Base-by-base conservation (phyloP, 805 yeast species). In the fission yeast (Schizosaccharomyces pombe) region DNA sequence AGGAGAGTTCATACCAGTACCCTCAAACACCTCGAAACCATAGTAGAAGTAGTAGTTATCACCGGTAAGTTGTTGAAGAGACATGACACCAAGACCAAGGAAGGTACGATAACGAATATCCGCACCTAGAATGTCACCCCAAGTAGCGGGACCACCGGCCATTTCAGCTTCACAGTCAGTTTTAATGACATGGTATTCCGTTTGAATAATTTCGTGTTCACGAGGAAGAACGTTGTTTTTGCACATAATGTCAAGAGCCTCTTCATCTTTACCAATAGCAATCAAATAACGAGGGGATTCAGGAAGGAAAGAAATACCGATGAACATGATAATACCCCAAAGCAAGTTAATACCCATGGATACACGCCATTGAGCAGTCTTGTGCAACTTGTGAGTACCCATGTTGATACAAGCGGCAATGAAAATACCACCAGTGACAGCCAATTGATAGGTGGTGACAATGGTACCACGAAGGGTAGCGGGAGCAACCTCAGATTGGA, bases 1-100 rank as follows among this genome's bases (percentile, higher is more conserved):
- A 54, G 81, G 80, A 62, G 76, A 73, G 56, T 73, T 61, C 55
- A 72, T 64, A 31, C 94, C 94, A 0, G 85, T 73, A 56, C 68
- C 72, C 54, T 75, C 74, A 65, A 87, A 85, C 67, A 86, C 84
- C 59, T 79, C 74, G 24, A 89, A 85, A 47, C 94, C 91, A 65
- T 80, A 87, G 69, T 87, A 87, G 64, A 87, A 84, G 57, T 85
- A 82, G 63, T 85, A 85, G 69, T 86, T 86, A 58, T 85, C 79
- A 55, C 96, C 96, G 6, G 93, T 78, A 62, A 85, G 78, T 68
- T 87, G 96, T 67, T 89, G 96, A 62, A 85, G 71, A 22, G 84
- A 80, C 67, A 85, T 94, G 30, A 82, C 60, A 3, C 72, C 66
- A 56, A 78, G 73, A 55, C 93, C 91, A n/a, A 87, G 78, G 29